Conservation (phyloP, 805 yeast genomes). For the Metschnikowia peoriensis region DNA sequence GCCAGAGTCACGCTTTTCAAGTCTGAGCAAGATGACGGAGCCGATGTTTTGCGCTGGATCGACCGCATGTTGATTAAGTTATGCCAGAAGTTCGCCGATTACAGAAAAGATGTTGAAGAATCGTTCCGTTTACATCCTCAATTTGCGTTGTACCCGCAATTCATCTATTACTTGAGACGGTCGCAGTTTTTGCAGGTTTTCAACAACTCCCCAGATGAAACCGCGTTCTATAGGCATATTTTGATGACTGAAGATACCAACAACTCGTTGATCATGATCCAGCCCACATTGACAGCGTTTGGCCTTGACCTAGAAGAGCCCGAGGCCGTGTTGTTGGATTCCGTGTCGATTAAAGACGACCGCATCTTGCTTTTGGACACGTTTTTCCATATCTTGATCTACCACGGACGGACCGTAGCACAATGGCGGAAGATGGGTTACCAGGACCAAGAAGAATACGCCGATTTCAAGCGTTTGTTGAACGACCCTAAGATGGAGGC, state of each 20-base stretch:
- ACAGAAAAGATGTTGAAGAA: conserved; percentile 77
- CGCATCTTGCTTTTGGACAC: conserved; percentile 87
- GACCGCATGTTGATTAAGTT: conserved; percentile 87
- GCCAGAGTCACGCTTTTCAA: conserved; percentile 88
- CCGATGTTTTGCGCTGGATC: conserved; percentile 91
- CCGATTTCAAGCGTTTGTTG: conserved; percentile 78
- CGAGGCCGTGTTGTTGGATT: conserved; percentile 88
- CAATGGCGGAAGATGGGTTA: conserved; percentile 96
- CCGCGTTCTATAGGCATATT: conserved; percentile 93
- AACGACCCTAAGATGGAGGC: conserved; percentile 92
- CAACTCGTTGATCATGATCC: conserved; percentile 94
- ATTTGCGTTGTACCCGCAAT: conserved; percentile 90
- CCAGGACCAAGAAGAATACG: conserved; percentile 88
- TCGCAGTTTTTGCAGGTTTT: conserved; percentile 94
- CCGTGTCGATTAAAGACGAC: conserved; percentile 87
- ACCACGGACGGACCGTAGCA: conserved; percentile 92
- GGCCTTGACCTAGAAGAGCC: conserved; percentile 71
- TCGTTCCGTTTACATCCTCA: conserved; percentile 82
- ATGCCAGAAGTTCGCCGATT: conserved; percentile 92
- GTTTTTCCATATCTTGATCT: conserved; percentile 92
- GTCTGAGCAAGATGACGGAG: conserved; percentile 76
- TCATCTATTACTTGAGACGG: conserved; percentile 91
- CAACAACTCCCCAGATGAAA: conserved; percentile 98
- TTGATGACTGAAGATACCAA: conserved; percentile 88
- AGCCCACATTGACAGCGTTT: conserved; percentile 90